Conservation (phyloP, 306 rosid genomes). For the Vigna nakashimae region DNA sequence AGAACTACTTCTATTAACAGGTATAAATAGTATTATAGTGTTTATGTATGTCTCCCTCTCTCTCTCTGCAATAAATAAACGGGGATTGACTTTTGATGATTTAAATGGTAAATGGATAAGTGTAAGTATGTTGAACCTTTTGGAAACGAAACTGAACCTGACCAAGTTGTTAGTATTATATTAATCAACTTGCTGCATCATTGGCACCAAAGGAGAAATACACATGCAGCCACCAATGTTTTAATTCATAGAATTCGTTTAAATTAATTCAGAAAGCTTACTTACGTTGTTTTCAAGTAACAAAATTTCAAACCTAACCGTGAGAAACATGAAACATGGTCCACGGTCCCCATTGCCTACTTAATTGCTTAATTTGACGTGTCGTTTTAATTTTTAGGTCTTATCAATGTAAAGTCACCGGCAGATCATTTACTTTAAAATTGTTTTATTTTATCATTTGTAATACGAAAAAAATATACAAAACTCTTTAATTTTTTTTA, state of each 20-base stretch:
- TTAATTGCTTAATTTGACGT: neutral
- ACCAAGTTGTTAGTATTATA: neutral
- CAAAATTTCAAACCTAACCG: constrained; percentile 21
- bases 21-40: neutral
- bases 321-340: constrained; percentile 11
- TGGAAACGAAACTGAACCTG: neutral
- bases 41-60: neutral
- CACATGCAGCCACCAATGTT: neutral
- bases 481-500: no score
- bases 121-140: neutral
- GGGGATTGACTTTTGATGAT: constrained; percentile 29
- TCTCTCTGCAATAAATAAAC: neutral
- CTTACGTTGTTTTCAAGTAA: neutral
- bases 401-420: no score
- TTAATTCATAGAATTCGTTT: neutral
- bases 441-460: no score
- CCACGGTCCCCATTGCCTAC: neutral
- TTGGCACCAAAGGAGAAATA: neutral
- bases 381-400: neutral
- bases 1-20: neutral
- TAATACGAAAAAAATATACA: no score
- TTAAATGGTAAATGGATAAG: neutral
- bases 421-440: no score
- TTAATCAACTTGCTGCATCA: neutral
- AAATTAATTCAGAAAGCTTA: neutral